Percentiles rank a stretch among this genome's conserved stretches.
These are phyloP conservation scores for Stephania cephalantha DNA, from an alignment of 164 flowering plant genomes.

Conservation along the genomic window DNA sequence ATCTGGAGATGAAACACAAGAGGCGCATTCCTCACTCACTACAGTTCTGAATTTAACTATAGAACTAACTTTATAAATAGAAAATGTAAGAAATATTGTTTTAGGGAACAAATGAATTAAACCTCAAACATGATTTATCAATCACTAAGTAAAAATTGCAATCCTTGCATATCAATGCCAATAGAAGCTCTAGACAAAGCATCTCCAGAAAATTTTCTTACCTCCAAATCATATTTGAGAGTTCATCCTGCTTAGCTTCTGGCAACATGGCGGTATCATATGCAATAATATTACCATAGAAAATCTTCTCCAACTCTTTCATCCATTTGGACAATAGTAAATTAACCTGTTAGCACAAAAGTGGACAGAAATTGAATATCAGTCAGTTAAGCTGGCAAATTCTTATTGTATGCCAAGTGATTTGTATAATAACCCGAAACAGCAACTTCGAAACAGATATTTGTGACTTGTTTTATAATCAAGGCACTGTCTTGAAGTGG, in stretches of 20 bases:
- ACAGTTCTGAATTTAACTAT: neutral
- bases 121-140: neutral
- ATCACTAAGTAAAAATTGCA: neutral
- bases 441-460: neutral
- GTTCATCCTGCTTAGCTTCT: slow-evolving; percentile 69
- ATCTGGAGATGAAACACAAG: neutral
- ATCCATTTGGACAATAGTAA: slow-evolving; percentile 74
- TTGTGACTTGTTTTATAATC: neutral
- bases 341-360: slow-evolving; percentile 59
- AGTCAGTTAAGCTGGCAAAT: neutral
- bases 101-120: neutral
- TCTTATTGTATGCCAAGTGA: neutral
- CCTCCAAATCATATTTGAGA: slow-evolving; percentile 73
- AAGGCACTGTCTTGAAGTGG: neutral
- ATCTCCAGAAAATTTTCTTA: slow-evolving; percentile 21
- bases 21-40: neutral
- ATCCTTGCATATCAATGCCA: neutral
- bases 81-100: neutral
- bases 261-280: slow-evolving; percentile 85
- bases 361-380: neutral
- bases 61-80: neutral
- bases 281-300: slow-evolving; percentile 95
- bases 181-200: neutral
- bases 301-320: slow-evolving; percentile 95
- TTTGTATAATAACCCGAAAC: neutral